Base-by-base conservation (phyloP, 306 rosid species). In the Abrus precatorius region DNA sequence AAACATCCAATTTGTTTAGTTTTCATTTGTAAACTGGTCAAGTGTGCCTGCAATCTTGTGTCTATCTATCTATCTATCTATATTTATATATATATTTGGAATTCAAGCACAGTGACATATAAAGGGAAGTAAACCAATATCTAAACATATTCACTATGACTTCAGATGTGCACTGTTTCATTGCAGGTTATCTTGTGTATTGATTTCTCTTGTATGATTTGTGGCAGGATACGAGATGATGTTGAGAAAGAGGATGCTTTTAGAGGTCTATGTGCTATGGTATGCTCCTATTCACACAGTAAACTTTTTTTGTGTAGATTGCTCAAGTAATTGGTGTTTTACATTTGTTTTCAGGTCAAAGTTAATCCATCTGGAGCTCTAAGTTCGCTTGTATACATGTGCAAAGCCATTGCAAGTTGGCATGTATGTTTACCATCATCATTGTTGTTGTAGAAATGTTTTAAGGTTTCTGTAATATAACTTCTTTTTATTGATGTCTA, bases 321-420 rank as follows among this genome's bases (percentile, higher is more conserved):
- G 44, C 54, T 49, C 53, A 49, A 65, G 44, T 68, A 49, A 72
- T 55, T 69, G 55, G 34, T 47, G 66, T 49, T 73, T 54, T 55
- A 44, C 40, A 11, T 77, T 80, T 78, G 69, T 72, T 86, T 84
- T 79, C 97, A 96, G 99, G 97, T 90, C 85, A 92, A 88, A 87
- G 83, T 90, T 86, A 92, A 96, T 91, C 99, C 99, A 8, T 88
- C 99, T 3, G 98, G 99, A 72, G 97, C 94, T 79, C 60, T 96
- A 74, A 90, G 87, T 77, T 96, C 98, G 7, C 90, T 96, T 50
- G 80, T 90, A 60, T 85, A 75, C 82, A 83, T 96, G 90, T 96
- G 97, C 88, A 90, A 86, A 87, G 99, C 99, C 44, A 90, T 96
- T 85, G 99, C 98, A 75, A 96, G 99, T 89, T 96, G 99, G 99